Evolutionary conservation across 441 rosid genomes (phyloP), one percentile per base, ranked within the genome.

Genomic region (Bruguiera hainesii): DNA sequence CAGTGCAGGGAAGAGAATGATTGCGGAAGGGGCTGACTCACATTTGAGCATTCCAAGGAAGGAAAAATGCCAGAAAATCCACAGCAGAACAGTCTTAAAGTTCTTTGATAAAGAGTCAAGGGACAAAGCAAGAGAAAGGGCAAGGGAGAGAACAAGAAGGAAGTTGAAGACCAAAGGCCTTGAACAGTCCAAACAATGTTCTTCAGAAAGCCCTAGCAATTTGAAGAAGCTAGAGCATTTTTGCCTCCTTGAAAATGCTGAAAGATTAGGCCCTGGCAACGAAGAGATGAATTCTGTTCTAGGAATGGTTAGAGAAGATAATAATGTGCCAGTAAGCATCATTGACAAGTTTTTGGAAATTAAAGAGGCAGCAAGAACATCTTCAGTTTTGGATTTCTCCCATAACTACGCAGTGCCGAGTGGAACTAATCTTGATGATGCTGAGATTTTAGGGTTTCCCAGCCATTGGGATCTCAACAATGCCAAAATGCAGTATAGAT

Each of bases 111-210:
- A 80, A 71, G 96, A 89, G 51, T 71, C 70, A 1, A 84, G 99
- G 66, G 83, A 80, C 2, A 81, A 82, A 74, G 97, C 97, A 56
- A 83, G 98, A 65, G 96, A 78, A 52, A 84, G 97, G 75, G 98
- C 98, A 19, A 94, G 87, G 70, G 89, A 84, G 68, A 83, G 99
- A 70, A 88, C 98, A n/a, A 77, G 57, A 50, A 85, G 77, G 67
- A 83, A 73, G 78, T 71, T 73, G 78, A 85, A 80, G 74, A 79
- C 48, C 60, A 78, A 59, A 63, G 70, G 58, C 69, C 64, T 73
- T 48, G 73, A 69, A 4, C 67, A 70, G 20, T 49, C 73, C n/a
- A 66, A 63, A 26, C 55, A 35, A 2, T 62, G 63, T 56, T 67
- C 70, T 57, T 75, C 64, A 70, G 65, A 71, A 78, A 83, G 80